These are phyloP conservation scores for Macrolepiota dolichaula DNA, from an alignment of 768 basidiomycete genomes.

Conservation along the genomic window DNA sequence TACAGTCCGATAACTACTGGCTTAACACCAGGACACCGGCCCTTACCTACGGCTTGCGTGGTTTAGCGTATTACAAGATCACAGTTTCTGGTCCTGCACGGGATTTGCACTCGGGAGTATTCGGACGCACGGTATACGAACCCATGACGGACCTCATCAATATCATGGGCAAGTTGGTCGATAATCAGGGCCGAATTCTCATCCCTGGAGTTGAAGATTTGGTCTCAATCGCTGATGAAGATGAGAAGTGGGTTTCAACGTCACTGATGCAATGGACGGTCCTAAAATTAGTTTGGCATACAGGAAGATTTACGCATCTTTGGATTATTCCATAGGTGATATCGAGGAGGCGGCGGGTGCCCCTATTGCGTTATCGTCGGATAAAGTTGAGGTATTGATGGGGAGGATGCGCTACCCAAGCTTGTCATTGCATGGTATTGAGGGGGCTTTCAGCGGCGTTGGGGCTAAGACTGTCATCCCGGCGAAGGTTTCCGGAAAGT, in stretches of 20 bases:
- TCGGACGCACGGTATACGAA: constrained; percentile 79
- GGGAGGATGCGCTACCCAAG: constrained; percentile 90
- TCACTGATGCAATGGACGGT: background rate
- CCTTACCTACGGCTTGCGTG: constrained; percentile 86
- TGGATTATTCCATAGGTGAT: constrained; percentile 73
- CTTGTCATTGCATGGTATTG: constrained; percentile 91
- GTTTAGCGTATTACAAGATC: constrained; percentile 83
- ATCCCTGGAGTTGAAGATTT: constrained; percentile 87
- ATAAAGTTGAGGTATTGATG: constrained; percentile 84
- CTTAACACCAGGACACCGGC: constrained; percentile 76
- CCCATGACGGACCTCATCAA: constrained; percentile 92
- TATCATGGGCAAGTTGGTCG: constrained; percentile 84
- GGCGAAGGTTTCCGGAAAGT: constrained; percentile 84
- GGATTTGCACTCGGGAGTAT: constrained; percentile 89
- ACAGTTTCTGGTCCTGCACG: constrained; percentile 78
- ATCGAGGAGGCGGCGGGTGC: constrained; percentile 77
- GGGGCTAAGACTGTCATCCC: constrained; percentile 95
- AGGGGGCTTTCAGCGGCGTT: constrained; percentile 85
- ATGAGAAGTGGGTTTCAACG: constrained; percentile 51
- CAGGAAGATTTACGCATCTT: constrained; percentile 66
- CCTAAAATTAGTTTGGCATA: background rate
- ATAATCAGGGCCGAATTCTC: constrained; percentile 74
- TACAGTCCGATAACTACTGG: constrained; percentile 93
- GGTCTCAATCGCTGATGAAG: constrained; percentile 67
- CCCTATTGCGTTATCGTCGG: constrained; percentile 65